phyloP scores from a whole-genome alignment of 1,139 yeast species.

The Kurtzmaniella quercitrusa region DNA sequence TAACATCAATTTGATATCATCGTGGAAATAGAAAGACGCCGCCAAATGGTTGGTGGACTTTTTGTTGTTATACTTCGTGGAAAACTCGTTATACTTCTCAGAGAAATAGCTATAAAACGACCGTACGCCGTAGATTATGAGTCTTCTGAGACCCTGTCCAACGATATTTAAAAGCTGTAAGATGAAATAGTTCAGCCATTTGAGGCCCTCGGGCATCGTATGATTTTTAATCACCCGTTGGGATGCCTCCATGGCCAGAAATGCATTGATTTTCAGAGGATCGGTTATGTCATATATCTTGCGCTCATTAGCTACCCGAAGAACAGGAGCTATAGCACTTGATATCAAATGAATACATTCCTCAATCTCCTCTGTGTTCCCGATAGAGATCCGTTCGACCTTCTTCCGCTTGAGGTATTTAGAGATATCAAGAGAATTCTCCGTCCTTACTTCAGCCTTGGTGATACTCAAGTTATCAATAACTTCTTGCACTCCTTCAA shows the following conservation, averaged over 20 bases:
- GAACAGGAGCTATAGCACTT: conserved; percentile 59
- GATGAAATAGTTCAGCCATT: conserved; percentile 64
- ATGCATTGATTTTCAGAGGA: conserved; percentile 66
- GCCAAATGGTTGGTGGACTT: conserved; percentile 56
- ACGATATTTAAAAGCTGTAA: conserved; percentile 62
- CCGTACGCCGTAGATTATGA: conserved; percentile 77
- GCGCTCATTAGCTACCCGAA: conserved; percentile 59
- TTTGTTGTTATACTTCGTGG: conserved; percentile 48
- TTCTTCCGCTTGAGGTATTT: conserved; percentile 72
- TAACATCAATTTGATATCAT: conserved; percentile 42
- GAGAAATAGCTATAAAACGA: conserved; percentile 67
- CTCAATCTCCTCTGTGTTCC: conserved; percentile 47
- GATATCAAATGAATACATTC: conserved; percentile 42
- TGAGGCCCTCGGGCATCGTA: conserved; percentile 56
- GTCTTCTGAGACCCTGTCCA: conserved; percentile 67
- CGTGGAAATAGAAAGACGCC: conserved; percentile 54
- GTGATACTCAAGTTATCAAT: conserved; percentile 71
- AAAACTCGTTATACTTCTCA: conserved; percentile 56
- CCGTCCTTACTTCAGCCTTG: conserved; percentile 80
- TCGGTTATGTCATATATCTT: conserved; percentile 61
- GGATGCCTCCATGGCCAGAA: conserved; percentile 67
- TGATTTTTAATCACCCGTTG: conserved; percentile 51
- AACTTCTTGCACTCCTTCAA: conserved; percentile 85
- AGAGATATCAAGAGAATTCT: conserved; percentile 73
- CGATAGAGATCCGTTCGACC: conserved; percentile 56